phyloP scores from a whole-genome alignment of 192 early-diverging fungal species.

The Coemansia sp. region DNA sequence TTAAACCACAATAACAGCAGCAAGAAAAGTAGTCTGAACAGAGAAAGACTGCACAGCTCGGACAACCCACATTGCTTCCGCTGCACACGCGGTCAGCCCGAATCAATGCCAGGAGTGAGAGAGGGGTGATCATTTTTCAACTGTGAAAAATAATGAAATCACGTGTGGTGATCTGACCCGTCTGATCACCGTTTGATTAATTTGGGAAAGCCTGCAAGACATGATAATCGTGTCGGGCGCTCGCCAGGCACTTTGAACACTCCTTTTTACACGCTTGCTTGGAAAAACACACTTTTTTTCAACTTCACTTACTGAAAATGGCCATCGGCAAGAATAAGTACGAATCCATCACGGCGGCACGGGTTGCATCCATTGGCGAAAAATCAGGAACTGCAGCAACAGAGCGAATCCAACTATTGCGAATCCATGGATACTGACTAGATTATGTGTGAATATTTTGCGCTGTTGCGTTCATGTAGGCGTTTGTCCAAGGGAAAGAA shows the following conservation, averaged over 20 bases:
- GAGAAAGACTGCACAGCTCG: too few species aligned
- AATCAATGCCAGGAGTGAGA: too few species aligned
- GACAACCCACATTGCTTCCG: neutral
- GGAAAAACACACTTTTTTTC: neutral
- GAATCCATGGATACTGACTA: conserved; percentile 12
- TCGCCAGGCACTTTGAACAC: neutral
- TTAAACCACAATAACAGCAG: too few species aligned
- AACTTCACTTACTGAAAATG: conserved; percentile 24
- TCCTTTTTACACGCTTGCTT: conserved; percentile 17
- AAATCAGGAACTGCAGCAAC: neutral
- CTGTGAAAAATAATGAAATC: too few species aligned
- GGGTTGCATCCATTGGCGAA: conserved; percentile 23
- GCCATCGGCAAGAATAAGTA: conserved; percentile 87
- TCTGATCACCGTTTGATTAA: too few species aligned
- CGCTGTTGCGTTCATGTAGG: conserved; percentile 52
- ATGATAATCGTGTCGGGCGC: too few species aligned
- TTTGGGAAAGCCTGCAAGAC: too few species aligned
- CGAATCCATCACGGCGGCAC: conserved; percentile 24
- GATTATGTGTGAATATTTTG: neutral
- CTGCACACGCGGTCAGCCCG: conserved; percentile 4
- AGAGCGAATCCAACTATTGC: conserved; percentile 9
- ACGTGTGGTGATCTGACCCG: too few species aligned
- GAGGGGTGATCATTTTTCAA: too few species aligned
- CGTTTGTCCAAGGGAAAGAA: conserved; percentile 98
- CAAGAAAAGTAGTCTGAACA: too few species aligned